Evolutionary conservation across 139 green algal genomes (phyloP), one percentile per base, ranked within the genome.

Genomic region (Trebouxia sp.): DNA sequence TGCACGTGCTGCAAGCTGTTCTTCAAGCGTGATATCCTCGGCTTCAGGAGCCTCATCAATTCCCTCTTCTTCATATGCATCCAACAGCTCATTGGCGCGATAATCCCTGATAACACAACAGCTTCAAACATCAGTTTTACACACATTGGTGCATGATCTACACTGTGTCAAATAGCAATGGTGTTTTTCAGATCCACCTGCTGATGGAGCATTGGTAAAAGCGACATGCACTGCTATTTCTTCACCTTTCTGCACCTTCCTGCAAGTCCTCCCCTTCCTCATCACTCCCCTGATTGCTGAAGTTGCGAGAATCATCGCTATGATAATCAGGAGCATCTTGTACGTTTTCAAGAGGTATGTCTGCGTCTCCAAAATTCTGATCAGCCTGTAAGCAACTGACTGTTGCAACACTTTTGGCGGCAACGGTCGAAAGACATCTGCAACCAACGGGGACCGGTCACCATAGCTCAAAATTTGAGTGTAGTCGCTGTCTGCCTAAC

Each of bases 191-290:
- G n/a, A n/a, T n/a, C n/a, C n/a, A n/a, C n/a, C n/a, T n/a, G n/a
- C n/a, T n/a, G n/a, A n/a, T n/a, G n/a, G n/a, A n/a, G n/a, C n/a
- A n/a, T n/a, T n/a, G n/a, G n/a, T n/a, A n/a, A n/a, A n/a, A n/a
- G n/a, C n/a, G n/a, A n/a, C n/a, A n/a, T n/a, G n/a, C n/a, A n/a
- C n/a, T n/a, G n/a, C n/a, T n/a, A n/a, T n/a, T n/a, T n/a, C 77
- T 86, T 78, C 67, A 97, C 93, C 90, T 80, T 51, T 92, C 86
- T 83, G 95, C 92, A 66, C 93, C 91, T 24, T 98, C 89, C 81
- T 98, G 80, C 7, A 98, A 86, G 80, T 98, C 95, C 85, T 98
- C 95, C 1, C 95, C 95, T 53, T 98, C 94, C 35, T 92, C 87
- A 11, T 91, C 89, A 38, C 76, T 65, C 28, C 76, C 76, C 24